Evolutionary conservation across 257 asterid genomes (phyloP), one percentile per base, ranked within the genome.

Genomic region (Forsythia suspensa): DNA sequence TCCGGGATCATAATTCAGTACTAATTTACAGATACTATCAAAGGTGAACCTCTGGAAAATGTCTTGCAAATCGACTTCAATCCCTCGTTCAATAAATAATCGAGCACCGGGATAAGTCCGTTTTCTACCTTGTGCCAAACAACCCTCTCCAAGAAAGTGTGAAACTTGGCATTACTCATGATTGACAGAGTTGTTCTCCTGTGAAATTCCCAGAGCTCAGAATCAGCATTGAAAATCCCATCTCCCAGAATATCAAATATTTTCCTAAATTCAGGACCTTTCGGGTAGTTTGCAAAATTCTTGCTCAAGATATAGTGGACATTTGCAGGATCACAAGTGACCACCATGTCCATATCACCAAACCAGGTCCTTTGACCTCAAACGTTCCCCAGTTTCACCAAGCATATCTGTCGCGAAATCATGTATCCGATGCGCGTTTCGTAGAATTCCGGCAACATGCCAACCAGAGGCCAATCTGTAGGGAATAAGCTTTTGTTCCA

Each of bases 11-110:
- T 80, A 24, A 5, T 76, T 66, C 0, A 84, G 42, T 3, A 82
- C 59, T 34, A 84, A 40, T 40, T 67, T 74, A 18, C 84, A 84
- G 0, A 78, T 82, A 18, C 46, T 78, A 78, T 84, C 90, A 46
- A 87, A 87, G 11, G 86, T 44, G 59, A 84, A 80, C 18, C 90
- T 72, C n/a, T 87, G 86, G n/a, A 87, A 76, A 8, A 87, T n/a
- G 13, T 84, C 86, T 40, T 87, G 88, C 76, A 87, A 74, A 82
- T 87, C n/a, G n/a, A n/a, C n/a, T n/a, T n/a, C n/a, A n/a, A n/a
- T n/a, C n/a, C n/a, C n/a, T n/a, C n/a, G n/a, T n/a, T n/a, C n/a
- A n/a, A n/a, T n/a, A n/a, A n/a, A n/a, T n/a, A n/a, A n/a, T n/a
- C 82, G 3, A 87, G 86, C 55, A 82, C 76, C 3, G 82, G 87